These are phyloP conservation scores for Trichoderma afroharzianum DNA, from an alignment of 2,329 filamentous ascomycete genomes.

Conservation along the genomic window DNA sequence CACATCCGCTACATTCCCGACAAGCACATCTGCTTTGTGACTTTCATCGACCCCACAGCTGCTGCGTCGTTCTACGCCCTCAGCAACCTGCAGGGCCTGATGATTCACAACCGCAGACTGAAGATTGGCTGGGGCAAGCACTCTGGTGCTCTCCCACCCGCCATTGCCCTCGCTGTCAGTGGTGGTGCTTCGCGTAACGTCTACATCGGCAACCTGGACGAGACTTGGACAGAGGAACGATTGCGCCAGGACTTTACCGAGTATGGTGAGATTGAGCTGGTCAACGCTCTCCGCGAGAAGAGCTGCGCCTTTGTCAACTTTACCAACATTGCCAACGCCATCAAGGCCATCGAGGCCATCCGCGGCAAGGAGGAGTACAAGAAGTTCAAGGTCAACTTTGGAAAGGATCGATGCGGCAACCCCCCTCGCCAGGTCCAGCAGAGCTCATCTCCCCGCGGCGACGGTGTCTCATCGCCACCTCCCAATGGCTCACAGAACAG, in stretches of 20 bases:
- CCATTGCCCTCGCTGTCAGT: conserved; percentile 92
- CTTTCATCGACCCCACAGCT: conserved; percentile 97
- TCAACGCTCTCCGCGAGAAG: conserved; percentile 96
- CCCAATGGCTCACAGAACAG: conserved; percentile 59
- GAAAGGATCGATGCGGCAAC: conserved; percentile 97
- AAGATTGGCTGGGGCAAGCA: conserved; percentile 99
- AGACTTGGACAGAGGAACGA: conserved; percentile 95
- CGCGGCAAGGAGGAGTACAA: conserved; percentile 94
- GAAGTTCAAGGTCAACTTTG: conserved; percentile 99
- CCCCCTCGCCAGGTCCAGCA: conserved; percentile 81
- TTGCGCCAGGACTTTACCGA: conserved; percentile 95
- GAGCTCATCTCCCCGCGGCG: conserved; percentile 63
- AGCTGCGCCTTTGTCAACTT: conserved; percentile 99
- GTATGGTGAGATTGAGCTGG: conserved; percentile 95
- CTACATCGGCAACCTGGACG: conserved; percentile 95
- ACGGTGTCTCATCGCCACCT: conserved; percentile 55
- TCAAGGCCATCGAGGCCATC: conserved; percentile 97
- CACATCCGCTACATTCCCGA: conserved; percentile 99
- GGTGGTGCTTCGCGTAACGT: conserved; percentile 98
- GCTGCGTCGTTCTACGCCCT: conserved; percentile 97
- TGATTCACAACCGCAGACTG: conserved; percentile 97
- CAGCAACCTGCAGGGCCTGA: conserved; percentile 94
- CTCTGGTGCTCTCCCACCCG: conserved; percentile 90
- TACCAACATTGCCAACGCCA: conserved; percentile 98
- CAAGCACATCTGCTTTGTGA: conserved; percentile 99